A percentile compares a stretch with the other conserved stretches of the same genome.
These are phyloP conservation scores for Luffa acutangula DNA, from an alignment of 306 rosid genomes.

Conservation along the genomic window DNA sequence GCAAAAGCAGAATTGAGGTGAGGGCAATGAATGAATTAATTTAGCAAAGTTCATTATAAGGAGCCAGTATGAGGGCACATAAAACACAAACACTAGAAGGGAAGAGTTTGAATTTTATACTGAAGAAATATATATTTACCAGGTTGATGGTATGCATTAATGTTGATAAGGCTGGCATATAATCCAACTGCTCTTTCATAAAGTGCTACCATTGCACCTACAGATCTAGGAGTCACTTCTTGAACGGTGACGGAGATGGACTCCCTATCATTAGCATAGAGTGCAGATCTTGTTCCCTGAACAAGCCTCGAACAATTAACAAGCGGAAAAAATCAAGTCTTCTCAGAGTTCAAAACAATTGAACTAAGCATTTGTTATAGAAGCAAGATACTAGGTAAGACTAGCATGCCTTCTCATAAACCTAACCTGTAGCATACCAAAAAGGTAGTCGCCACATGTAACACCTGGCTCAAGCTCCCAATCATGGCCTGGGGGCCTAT, in stretches of 20 bases:
- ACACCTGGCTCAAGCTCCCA: conserved; percentile 99
- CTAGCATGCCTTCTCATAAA: background rate
- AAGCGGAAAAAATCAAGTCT: background rate
- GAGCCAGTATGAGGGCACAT: background rate
- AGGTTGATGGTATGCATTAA: conserved; percentile 97
- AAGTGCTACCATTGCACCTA: conserved; percentile 86
- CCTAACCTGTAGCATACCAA: conserved; percentile 95
- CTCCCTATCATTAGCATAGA: conserved; percentile 70
- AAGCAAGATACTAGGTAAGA: background rate
- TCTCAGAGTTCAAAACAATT: background rate
- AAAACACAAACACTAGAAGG: background rate
- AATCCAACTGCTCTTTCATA: conserved; percentile 97
- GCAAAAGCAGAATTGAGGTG: background rate
- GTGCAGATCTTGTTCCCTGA: conserved; percentile 95
- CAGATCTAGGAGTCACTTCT: conserved; percentile 85
- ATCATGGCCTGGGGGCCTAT: conserved; percentile 99
- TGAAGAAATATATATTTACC: conserved; percentile 35
- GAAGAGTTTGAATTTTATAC: background rate
- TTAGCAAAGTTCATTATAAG: background rate
- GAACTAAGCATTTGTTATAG: conserved; percentile 1
- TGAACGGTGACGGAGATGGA: conserved; percentile 83
- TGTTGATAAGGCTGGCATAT: conserved; percentile 75
- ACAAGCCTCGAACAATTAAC: conserved; percentile 10
- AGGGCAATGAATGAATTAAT: background rate
- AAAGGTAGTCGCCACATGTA: conserved; percentile 96